Evolutionary conservation across 2,329 filamentous ascomycete species (phyloP), one percentile per base, ranked within the genome.

Genomic region (Claviceps pusilla): DNA sequence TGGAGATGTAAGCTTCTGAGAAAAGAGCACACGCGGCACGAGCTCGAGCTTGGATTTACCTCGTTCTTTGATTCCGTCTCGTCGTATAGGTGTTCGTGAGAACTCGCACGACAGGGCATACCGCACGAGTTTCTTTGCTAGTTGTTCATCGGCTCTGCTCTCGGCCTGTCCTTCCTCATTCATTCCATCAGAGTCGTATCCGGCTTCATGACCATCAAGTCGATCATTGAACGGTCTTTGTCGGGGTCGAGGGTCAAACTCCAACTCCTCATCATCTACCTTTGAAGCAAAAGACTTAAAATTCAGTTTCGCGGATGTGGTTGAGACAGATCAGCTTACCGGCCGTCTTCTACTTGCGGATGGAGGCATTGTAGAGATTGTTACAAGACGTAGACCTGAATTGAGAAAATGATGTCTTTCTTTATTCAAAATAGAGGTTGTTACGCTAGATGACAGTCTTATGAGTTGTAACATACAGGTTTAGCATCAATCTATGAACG

Each of bases 81-180:
- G 71, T 52, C 74, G 74, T 48, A 86, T 83, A 0, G 76, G 72
- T 43, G 75, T 73, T 52, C 82, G 73, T 10, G 80, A 77, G 57
- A 76, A 83, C 62, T 86, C 82, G 66, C 82, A 84, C 4, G 82
- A 79, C 29, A 86, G 66, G 3, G 80, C 81, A 60, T 84, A 84
- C 53, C 83, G 76, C n/a, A 86, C 75, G n/a, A 86, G 67, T 62
- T 82, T 84, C 67, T 83, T 84, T 41, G 79, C 76, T 39, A 82
- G 66, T 59, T 80, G 76, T 4, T 75, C 69, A 41, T 76, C 73
- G 43, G 68, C 71, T 37, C 64, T 70, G n/a, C 65, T 67, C 24
- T 64, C 67, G n/a, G 63, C 62, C 12, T 58, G 55, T 6, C 57
- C 64, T 6, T 66, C 63, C 3, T 54, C 58, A 7, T 68, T 65